These are phyloP conservation scores for Termitomyces sp. DNA, from an alignment of 768 basidiomycete genomes.

Conservation along the genomic window DNA sequence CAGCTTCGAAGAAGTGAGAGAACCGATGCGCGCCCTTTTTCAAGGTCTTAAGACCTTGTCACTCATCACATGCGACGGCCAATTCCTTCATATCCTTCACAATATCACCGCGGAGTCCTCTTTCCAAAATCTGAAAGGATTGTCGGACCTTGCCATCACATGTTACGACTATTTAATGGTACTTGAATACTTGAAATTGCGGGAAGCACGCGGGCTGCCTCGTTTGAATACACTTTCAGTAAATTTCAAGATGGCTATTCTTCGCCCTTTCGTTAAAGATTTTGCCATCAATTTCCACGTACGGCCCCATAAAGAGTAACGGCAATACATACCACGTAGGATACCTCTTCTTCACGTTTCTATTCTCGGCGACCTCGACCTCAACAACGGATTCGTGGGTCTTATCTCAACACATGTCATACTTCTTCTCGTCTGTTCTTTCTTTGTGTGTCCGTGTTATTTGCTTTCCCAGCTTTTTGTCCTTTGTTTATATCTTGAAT, in stretches of 20 bases:
- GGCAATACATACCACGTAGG: neutral
- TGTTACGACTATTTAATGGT: constrained; percentile 9
- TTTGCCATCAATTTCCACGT: constrained; percentile 5
- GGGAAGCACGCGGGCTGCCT: constrained; percentile 8
- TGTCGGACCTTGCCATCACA: constrained; percentile 13
- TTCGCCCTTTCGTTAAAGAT: constrained; percentile 9
- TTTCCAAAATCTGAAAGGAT: neutral
- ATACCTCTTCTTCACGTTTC: neutral
- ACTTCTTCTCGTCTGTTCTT: neutral
- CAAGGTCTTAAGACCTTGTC: constrained; percentile 7
- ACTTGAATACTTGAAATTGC: constrained; percentile 10
- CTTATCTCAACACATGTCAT: neutral
- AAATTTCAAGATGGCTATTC: constrained; percentile 10
- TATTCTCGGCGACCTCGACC: neutral
- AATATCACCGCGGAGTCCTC: constrained; percentile 3
- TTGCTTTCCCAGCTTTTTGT: neutral
- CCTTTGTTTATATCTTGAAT: neutral
- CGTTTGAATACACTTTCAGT: constrained; percentile 9
- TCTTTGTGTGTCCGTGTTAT: neutral
- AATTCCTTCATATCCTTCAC: constrained; percentile 10
- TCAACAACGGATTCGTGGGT: neutral
- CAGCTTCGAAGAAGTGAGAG: constrained; percentile 4
- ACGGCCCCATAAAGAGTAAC: neutral
- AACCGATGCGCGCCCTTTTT: constrained; percentile 8
- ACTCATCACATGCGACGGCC: constrained; percentile 9